These are phyloP conservation scores for Citrus sinensis DNA, from an alignment of 345 rosid genomes.

Conservation along the genomic window DNA sequence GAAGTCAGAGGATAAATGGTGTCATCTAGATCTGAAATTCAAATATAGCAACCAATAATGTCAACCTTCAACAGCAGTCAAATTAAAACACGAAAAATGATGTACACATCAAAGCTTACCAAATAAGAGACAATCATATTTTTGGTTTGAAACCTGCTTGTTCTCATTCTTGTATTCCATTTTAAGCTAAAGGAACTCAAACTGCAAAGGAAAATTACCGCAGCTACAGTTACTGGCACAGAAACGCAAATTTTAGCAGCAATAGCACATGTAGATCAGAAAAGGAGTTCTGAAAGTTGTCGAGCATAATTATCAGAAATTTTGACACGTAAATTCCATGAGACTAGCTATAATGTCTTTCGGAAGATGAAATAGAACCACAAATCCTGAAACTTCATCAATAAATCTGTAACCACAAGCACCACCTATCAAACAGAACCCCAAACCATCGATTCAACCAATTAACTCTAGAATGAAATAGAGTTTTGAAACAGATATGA, in stretches of 20 bases:
- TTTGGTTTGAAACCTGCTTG: conserved; percentile 19
- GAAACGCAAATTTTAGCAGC: neutral
- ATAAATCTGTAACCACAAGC: neutral
- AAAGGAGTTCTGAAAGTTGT: neutral
- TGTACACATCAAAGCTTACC: conserved; percentile 28
- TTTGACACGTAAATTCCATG: neutral
- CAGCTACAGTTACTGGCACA: neutral
- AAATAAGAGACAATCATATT: conserved; percentile 52
- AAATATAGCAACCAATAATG: neutral
- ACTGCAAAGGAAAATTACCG: neutral
- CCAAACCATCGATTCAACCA: neutral
- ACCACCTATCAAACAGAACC: neutral
- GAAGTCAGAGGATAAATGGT: conserved; percentile 78
- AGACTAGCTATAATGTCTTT: neutral
- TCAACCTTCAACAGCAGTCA: neutral
- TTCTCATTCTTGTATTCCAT: conserved; percentile 40
- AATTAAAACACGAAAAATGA: neutral
- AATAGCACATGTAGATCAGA: neutral
- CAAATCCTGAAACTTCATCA: neutral
- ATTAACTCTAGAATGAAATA: neutral
- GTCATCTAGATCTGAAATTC: conserved; percentile 66
- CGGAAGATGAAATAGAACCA: neutral
- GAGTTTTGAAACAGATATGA: neutral
- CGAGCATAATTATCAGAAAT: neutral
- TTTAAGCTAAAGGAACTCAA: neutral